Base-by-base conservation (phyloP, 2,329 filamentous ascomycete species). In the Pyrenophora teres region DNA sequence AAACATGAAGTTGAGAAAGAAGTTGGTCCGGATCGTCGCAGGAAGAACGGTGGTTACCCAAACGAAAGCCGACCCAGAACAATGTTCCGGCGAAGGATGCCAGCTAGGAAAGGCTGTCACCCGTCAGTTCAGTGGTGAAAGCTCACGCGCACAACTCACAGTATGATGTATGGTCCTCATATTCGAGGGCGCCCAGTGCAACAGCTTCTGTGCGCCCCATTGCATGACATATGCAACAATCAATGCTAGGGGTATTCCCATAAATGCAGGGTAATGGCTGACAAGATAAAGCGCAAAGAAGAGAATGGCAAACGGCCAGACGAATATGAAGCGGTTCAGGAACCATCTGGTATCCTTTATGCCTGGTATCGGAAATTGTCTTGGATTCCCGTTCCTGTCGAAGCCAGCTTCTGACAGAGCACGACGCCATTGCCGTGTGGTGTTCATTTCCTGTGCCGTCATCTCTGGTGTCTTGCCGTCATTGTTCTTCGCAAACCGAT, bases 151-250 rank as follows among this genome's bases (percentile, higher is more conserved):
- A 21, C 39, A 7, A 77, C 86, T 66, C 79, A 91, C 88, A 52
- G 94, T 97, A 76, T 88, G 90, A 71, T 97, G 92, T 64, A 97
- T 87, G 60, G 88, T 84, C 63, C 91, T 88, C 87, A 96, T 96
- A 65, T 96, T 90, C 3, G 87, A 81, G 9, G 92, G 92, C 15
- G 90, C 92, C 79, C 89, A 92, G 56, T 87, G 86, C 49, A 96
- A 80, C 32, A 93, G 78, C 74, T 90, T 87, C 70, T 89, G 86
- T 5, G 89, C 90, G 47, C 85, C 77, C 83, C 85, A 91, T 65
- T 96, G 90, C 63, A 96, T 80, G 7, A 81, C 82, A 74, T 86
- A 92, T 1, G 86, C 83, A 7, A 85, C 78, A 5, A 85, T 77
- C 2, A 89, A 68, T 0, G 88, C 84, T 13, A 90, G 68, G 0